A percentile compares a stretch with the other conserved stretches of the same genome.
These are phyloP conservation scores for Cutaneotrichosporon sp. DNA, from an alignment of 1,284 basidiomycete species.

Conservation along the genomic window DNA sequence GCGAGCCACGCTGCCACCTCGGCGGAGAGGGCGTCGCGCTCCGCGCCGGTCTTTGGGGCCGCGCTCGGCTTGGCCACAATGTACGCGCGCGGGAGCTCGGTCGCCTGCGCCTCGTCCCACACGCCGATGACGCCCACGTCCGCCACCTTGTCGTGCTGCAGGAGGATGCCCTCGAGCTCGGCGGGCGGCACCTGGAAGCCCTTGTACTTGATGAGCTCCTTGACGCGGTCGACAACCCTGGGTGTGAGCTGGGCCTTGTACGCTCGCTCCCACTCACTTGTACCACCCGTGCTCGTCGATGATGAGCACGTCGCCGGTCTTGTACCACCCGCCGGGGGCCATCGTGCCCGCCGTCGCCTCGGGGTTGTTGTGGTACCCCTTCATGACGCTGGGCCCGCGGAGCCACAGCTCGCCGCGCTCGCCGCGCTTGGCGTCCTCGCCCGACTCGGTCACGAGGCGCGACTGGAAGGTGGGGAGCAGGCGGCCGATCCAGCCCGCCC, in stretches of 20 bases:
- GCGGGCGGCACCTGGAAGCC: conserved; percentile 71
- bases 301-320: conserved; percentile 75
- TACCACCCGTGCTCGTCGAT: conserved; percentile 63
- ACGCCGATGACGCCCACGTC: conserved; percentile 74
- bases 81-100: conserved; percentile 66
- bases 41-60: conserved; percentile 11
- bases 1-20: conserved; percentile 66
- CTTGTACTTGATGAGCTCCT: conserved; percentile 80
- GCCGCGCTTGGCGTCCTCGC: conserved; percentile 56
- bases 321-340: conserved; percentile 70
- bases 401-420: conserved; percentile 78
- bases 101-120: conserved; percentile 63
- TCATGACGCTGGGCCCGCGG: conserved; percentile 76
- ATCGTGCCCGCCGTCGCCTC: conserved; percentile 68
- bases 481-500: conserved; percentile 67
- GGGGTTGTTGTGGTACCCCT: conserved; percentile 66
- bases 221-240: conserved; percentile 56
- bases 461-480: conserved; percentile 77
- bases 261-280: conserved; percentile 52
- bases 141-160: conserved; percentile 69
- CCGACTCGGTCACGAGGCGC: conserved; percentile 61
- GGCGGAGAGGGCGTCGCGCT: conserved; percentile 54
- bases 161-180: conserved; percentile 72
- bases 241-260: not conserved
- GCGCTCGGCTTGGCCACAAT: conserved; percentile 14